Base-by-base conservation (phyloP, 2,329 filamentous ascomycete species). In the Incumbomyces delicatus region DNA sequence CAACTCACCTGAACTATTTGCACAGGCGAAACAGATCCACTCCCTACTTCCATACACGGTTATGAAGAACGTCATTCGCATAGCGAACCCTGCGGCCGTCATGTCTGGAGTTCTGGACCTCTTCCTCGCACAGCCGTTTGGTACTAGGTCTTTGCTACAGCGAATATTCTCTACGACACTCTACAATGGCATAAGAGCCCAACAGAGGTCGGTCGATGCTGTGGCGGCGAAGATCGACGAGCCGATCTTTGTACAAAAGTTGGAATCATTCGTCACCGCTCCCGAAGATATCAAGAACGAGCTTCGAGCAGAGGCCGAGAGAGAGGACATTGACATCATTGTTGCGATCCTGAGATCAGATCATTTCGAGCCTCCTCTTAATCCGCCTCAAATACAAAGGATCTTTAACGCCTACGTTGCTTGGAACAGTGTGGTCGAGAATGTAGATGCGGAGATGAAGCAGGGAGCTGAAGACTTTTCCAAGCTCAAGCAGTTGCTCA, bases 91-190 rank as follows among this genome's bases (percentile, higher is more conserved):
- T 2, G 90, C 90, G 1, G 87, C 88, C 5, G 92, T 98, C 54
- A 96, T 98, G 90, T 86, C 85, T n/a, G 85, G 85, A 16, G 82
- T 96, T 37, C 75, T 98, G 17, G 92, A 98, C 63, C 77, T 98
- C 38, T 98, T 98, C 71, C 75, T 96, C 49, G 90, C 92, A 6
- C 92, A 96, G 58, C 92, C 92, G 0, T 94, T 96, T 51, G 90
- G 90, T 16, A 77, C 89, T 1, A 80, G 88, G 44, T 95, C 89
- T 10, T 71, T 98, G 10, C 78, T 98, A 66, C 92, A 98, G 66
- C 80, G 90, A 17, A 95, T 98, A 50, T 95, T 98, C 61, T 87
- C 87, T 1, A 76, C 95, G 63, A 90, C 90, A 0, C 74, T 98
- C 18, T 81, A 90, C 51, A 92, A 98, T 58, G 88, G 92, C 22